phyloP scores from a whole-genome alignment of 2,329 filamentous ascomycete species.

The Colletotrichum plurivorum region DNA sequence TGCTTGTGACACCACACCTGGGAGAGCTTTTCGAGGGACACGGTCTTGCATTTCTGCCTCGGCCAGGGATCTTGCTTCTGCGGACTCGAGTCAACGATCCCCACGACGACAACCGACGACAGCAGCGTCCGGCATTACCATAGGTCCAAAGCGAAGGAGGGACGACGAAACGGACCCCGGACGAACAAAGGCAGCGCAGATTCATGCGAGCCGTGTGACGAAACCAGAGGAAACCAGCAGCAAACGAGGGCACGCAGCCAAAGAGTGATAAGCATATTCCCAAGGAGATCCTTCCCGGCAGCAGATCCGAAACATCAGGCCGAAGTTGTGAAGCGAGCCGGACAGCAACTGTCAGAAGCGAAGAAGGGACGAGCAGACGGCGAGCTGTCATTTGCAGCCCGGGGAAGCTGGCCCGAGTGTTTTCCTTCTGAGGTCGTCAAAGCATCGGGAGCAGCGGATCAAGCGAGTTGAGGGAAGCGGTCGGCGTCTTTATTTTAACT shows the following conservation, averaged over 20 bases:
- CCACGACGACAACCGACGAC: background rate
- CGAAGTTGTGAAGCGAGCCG: conserved; percentile 14
- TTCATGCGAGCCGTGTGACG: conserved; percentile 12
- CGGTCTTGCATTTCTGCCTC: background rate
- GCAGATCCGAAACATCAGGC: conserved; percentile 37
- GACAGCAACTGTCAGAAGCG: conserved; percentile 23
- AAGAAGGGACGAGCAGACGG: conserved; percentile 30
- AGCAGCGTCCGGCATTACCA: too few species aligned
- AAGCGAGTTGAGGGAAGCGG: too few species aligned
- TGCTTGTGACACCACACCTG: too few species aligned
- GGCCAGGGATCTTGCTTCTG: background rate
- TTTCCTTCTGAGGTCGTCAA: background rate
- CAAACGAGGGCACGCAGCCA: background rate
- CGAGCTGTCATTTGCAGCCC: conserved; percentile 29
- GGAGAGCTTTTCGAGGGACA: too few species aligned
- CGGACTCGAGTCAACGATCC: background rate
- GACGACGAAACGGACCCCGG: conserved; percentile 28
- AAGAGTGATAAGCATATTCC: conserved; percentile 32
- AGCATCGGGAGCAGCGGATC: background rate
- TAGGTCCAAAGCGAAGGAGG: background rate
- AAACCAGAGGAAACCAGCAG: background rate
- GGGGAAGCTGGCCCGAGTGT: conserved; percentile 13
- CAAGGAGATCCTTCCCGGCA: conserved; percentile 18
- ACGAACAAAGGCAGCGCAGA: background rate
- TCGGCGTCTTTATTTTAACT: background rate